Evolutionary conservation across 2,329 filamentous ascomycete species (phyloP), one percentile per base, ranked within the genome.

Genomic region (Alternaria tenuissima): DNA sequence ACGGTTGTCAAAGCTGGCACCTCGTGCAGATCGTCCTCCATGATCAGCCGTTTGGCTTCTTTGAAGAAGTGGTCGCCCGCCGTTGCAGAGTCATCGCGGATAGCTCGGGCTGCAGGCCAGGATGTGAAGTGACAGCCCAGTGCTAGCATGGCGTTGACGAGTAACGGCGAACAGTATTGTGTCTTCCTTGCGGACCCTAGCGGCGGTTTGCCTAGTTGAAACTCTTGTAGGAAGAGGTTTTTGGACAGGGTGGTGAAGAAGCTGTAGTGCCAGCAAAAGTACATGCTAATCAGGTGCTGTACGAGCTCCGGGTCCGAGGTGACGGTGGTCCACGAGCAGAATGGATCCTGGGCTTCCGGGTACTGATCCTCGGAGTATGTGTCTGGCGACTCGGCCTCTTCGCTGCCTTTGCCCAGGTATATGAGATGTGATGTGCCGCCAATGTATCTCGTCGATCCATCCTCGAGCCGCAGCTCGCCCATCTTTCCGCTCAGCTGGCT

Each of bases 261-360:
- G 18, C 93, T 90, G 78, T 98, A 98, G 79, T 98, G 95, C 91
- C 94, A 98, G 70, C 89, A 93, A 80, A 98, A 98, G 80, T 99
- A 99, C 92, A 98, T 94, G 72, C 94, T 94, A 75, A 99, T 88
- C 18, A 99, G 87, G 78, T 97, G 94, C 16, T 89, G 86, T 68
- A 97, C 88, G 46, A 97, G 84, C 55, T 91, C 87, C 24, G 88
- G 85, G 75, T 97, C 93, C 52, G 88, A 84, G 1, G 93, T 97
- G 46, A 97, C 93, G 16, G 85, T 87, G 0, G 94, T 96, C 95
- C 95, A 99, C 55, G 90, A 94, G 20, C 88, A 89, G 55, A 95
- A 84, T 4, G 93, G 89, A 62, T 94, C 87, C 52, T 90, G 87
- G 62, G 85, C 82, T 18, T 83, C 80, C 16, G 79, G 75, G 57